phyloP scores from a whole-genome alignment of 805 yeast species.

The Cyberlindnera euphorbiae region DNA sequence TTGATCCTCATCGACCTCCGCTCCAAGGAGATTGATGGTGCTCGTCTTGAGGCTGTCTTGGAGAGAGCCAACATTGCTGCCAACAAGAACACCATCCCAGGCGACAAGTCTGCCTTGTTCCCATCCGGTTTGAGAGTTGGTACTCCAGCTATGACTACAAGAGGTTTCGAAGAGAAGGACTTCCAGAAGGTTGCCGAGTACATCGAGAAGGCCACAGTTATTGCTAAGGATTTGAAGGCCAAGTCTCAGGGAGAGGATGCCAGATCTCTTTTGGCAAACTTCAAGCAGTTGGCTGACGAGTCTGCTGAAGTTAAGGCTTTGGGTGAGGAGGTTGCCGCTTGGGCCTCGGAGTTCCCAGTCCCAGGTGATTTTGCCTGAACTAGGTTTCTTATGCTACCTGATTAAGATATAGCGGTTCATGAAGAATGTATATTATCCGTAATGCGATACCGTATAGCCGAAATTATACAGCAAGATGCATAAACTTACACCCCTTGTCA shows the following conservation, averaged over 20 bases:
- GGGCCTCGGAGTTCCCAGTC: constrained; percentile 78
- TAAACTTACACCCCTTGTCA: constrained; percentile 16
- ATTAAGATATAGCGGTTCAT: too few species aligned
- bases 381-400: neutral
- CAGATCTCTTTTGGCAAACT: constrained; percentile 57
- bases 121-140: constrained; percentile 98
- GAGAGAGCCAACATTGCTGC: constrained; percentile 93
- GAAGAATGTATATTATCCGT: too few species aligned
- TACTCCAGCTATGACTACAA: constrained; percentile 92
- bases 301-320: constrained; percentile 55
- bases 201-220: constrained; percentile 73
- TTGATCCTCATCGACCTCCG: constrained; percentile 88
- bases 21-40: constrained; percentile 91
- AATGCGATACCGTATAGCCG: too few species aligned
- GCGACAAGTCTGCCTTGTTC: constrained; percentile 90
- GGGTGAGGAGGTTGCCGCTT: constrained; percentile 60
- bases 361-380: constrained; percentile 60
- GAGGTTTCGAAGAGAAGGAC: constrained; percentile 80
- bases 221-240: constrained; percentile 57
- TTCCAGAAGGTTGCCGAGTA: constrained; percentile 75
- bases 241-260: constrained; percentile 54
- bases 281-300: constrained; percentile 66
- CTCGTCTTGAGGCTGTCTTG: constrained; percentile 91
- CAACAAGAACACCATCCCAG: constrained; percentile 96
- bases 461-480: too few species aligned